Conservation (phyloP, 148 eudicot species). For the Chenopodium quinoa region DNA sequence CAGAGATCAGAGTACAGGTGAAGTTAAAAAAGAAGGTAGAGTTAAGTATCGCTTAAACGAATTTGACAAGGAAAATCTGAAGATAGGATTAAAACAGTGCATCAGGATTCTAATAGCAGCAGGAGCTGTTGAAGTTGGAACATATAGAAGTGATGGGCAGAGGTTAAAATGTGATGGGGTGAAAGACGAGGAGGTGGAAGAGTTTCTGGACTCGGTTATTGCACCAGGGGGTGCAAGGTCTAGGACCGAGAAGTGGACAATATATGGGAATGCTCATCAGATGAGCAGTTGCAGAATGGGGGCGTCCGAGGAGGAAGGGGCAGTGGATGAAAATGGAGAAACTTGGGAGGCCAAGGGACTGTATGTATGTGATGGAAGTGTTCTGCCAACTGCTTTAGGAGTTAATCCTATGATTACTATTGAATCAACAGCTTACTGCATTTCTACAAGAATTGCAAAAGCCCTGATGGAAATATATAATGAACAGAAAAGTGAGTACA, state of each 20-base stretch:
- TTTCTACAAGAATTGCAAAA: slow-evolving; percentile 51
- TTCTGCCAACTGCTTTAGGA: slow-evolving; percentile 80
- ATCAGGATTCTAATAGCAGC: slow-evolving; percentile 69
- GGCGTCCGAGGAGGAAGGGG: slow-evolving; percentile 54
- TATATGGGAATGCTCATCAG: slow-evolving; percentile 81
- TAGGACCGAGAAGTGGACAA: slow-evolving; percentile 50
- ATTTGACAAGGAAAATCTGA: slow-evolving; percentile 59
- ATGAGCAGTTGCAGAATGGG: slow-evolving; percentile 95
- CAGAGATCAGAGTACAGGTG: slow-evolving; percentile 64
- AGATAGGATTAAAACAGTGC: slow-evolving; percentile 51
- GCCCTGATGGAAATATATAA: slow-evolving; percentile 21
- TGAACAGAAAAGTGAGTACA: background rate
- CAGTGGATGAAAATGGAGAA: slow-evolving; percentile 81
- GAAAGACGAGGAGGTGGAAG: slow-evolving; percentile 54
- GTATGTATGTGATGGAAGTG: slow-evolving; percentile 81
- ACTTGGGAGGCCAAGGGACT: slow-evolving; percentile 85
- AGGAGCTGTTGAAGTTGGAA: slow-evolving; percentile 87
- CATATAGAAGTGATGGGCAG: slow-evolving; percentile 85
- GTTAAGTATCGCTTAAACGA: slow-evolving; percentile 43
- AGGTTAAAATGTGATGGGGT: slow-evolving; percentile 55
- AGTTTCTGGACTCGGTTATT: slow-evolving; percentile 61
- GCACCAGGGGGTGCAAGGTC: slow-evolving; percentile 64
- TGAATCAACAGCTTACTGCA: slow-evolving; percentile 77
- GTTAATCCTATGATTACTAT: slow-evolving; percentile 95
- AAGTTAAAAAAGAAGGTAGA: slow-evolving; percentile 48